Evolutionary conservation across 2,329 filamentous ascomycete genomes (phyloP).

Genomic region (Sporothrix humicola): DNA sequence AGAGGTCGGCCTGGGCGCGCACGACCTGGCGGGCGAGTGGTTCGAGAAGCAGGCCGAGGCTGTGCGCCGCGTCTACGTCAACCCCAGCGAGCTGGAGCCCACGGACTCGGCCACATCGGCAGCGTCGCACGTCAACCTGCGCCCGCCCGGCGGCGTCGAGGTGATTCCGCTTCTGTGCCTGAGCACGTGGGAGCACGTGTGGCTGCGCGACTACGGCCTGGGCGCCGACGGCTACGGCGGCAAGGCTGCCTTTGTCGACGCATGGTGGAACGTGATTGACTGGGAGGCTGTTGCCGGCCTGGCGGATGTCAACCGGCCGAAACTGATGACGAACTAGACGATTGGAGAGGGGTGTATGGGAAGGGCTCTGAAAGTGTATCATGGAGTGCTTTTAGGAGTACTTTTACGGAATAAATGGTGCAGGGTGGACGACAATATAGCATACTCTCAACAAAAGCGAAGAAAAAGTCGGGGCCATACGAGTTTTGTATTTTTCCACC

Average conservation of each 20-base stretch:
- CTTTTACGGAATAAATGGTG: no score
- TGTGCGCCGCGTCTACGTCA: constrained; percentile 34
- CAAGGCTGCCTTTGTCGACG: constrained; percentile 75
- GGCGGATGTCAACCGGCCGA: constrained; percentile 44
- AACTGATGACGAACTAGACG: constrained; percentile 34
- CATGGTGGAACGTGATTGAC: constrained; percentile 88
- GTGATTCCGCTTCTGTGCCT: constrained; percentile 83
- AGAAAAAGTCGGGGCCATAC: constrained; percentile 15
- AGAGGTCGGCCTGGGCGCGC: no score
- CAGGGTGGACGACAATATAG: constrained; percentile 8
- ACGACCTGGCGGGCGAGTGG: constrained; percentile 45
- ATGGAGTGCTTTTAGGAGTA: no score
- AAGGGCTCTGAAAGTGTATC: no score
- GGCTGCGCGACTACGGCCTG: constrained; percentile 78
- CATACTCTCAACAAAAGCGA: constrained; percentile 9
- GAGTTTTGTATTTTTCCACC: constrained; percentile 8
- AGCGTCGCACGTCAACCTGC: constrained; percentile 40
- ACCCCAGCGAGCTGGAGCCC: no score
- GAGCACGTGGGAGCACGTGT: constrained; percentile 96
- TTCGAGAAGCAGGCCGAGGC: constrained; percentile 48
- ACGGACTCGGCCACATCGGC: constrained; percentile 33
- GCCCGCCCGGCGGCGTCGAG: constrained; percentile 70
- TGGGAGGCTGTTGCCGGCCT: constrained; percentile 73
- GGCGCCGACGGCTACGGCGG: constrained; percentile 65
- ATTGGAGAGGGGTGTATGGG: neutral